These are phyloP conservation scores for Pachyrhizus erosus DNA, from an alignment of 306 rosid genomes.

Conservation along the genomic window DNA sequence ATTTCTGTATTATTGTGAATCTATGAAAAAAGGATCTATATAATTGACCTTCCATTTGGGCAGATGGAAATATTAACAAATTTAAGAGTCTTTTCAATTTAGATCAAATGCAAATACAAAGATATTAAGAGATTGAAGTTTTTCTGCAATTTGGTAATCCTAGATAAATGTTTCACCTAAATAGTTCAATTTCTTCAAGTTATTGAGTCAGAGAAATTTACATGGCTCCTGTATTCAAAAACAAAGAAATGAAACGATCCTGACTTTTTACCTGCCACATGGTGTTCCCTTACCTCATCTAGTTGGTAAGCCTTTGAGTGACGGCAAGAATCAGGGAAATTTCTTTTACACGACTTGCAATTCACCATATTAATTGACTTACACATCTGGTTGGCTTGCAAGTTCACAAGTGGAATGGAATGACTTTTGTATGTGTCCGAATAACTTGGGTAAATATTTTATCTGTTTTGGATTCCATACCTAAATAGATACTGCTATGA, in stretches of 20 bases:
- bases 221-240: slow-evolving; percentile 1
- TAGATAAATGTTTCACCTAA: slow-evolving; percentile 18
- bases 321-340: not conserved
- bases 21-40: slow-evolving; percentile 21
- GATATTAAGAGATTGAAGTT: not conserved
- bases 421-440: not conserved
- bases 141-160: slow-evolving; percentile 31
- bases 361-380: slow-evolving; percentile 10
- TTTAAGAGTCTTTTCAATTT: slow-evolving; percentile 23
- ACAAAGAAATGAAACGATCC: not conserved
- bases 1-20: not conserved
- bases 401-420: slow-evolving; percentile 13
- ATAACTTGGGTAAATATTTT: slow-evolving; percentile 10
- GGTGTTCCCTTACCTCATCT: slow-evolving; percentile 22
- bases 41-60: slow-evolving; percentile 26
- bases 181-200: not conserved
- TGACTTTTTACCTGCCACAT: not conserved
- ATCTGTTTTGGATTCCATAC: not conserved
- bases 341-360: not conserved
- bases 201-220: slow-evolving; percentile 5
- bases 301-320: slow-evolving; percentile 23
- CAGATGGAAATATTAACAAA: slow-evolving; percentile 18
- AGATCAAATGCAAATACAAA: slow-evolving; percentile 34
- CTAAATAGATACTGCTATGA: slow-evolving; percentile 8
- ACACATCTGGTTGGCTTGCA: slow-evolving; percentile 3